A percentile compares a stretch with the other conserved stretches of the same genome.
Conservation (phyloP, 495 filamentous ascomycete genomes). For the Aspergillus nidulans region DNA sequence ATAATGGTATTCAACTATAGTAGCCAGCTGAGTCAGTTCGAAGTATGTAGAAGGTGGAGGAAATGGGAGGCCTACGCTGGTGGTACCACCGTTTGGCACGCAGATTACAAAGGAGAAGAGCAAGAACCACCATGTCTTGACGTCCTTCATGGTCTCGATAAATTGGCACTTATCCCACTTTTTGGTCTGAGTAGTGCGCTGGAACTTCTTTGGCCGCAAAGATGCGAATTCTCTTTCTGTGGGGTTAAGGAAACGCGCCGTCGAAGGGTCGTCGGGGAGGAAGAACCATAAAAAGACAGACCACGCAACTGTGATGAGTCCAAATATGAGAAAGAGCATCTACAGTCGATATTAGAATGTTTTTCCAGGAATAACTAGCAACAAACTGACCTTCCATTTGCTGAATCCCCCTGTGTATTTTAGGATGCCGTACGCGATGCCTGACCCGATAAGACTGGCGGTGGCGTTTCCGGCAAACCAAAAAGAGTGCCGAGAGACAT, state of each 20-base stretch:
- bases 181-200: constrained; percentile 50
- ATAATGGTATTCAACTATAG: constrained; percentile 27
- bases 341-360: not conserved
- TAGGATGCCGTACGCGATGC: constrained; percentile 21
- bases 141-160: constrained; percentile 38
- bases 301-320: constrained; percentile 30
- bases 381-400: constrained; percentile 1
- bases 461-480: constrained; percentile 50
- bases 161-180: constrained; percentile 46
- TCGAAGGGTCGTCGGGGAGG: constrained; percentile 45
- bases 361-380: not conserved
- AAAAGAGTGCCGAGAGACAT: constrained; percentile 43
- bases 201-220: constrained; percentile 29
- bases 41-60: not conserved
- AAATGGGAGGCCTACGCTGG: constrained; percentile 12
- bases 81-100: constrained; percentile 23
- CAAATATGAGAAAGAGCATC: constrained; percentile 35
- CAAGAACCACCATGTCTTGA: constrained; percentile 30
- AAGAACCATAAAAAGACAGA: constrained; percentile 34
- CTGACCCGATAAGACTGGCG: constrained; percentile 43
- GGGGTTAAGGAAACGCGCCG: constrained; percentile 35
- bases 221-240: constrained; percentile 43
- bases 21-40: not conserved
- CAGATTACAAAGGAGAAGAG: constrained; percentile 17
- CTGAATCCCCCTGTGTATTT: not conserved